Evolutionary conservation across 345 rosid species (phyloP).

Genomic region (Pistacia vera): DNA sequence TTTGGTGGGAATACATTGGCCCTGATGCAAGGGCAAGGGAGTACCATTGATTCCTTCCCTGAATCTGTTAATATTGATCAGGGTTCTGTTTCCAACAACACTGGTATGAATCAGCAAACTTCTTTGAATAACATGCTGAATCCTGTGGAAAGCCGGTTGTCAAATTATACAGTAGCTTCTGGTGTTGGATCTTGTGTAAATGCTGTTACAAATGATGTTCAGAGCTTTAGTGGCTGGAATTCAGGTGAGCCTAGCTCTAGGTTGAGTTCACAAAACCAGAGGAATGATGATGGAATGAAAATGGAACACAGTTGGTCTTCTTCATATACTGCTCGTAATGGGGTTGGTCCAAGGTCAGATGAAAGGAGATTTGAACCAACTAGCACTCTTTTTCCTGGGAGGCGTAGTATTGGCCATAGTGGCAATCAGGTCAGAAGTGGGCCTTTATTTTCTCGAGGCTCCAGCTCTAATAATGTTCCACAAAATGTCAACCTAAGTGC

Average conservation of each 20-base stretch:
- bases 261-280: slow-evolving; percentile 43
- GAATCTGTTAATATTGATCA: slow-evolving; percentile 55
- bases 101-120: slow-evolving; percentile 41
- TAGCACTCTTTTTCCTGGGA: slow-evolving; percentile 36
- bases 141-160: slow-evolving; percentile 47
- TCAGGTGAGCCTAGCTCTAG: slow-evolving; percentile 67
- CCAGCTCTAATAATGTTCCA: slow-evolving; percentile 47
- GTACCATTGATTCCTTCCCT: slow-evolving; percentile 49
- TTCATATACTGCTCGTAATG: slow-evolving; percentile 33
- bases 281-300: slow-evolving; percentile 44
- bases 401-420: slow-evolving; percentile 28
- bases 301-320: slow-evolving; percentile 52
- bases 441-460: slow-evolving; percentile 48
- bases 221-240: slow-evolving; percentile 54
- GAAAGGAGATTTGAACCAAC: slow-evolving; percentile 51
- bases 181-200: slow-evolving; percentile 37
- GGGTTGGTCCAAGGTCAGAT: slow-evolving; percentile 46
- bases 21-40: slow-evolving; percentile 66
- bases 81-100: slow-evolving; percentile 42
- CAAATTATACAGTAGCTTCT: slow-evolving; percentile 45
- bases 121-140: slow-evolving; percentile 43
- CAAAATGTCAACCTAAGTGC: slow-evolving; percentile 40
- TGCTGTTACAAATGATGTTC: slow-evolving; percentile 43
- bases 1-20: slow-evolving; percentile 34
- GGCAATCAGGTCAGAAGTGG: slow-evolving; percentile 47